These are phyloP conservation scores for Fusarium acutatum DNA, from an alignment of 2,329 filamentous ascomycete species.

Conservation along the genomic window DNA sequence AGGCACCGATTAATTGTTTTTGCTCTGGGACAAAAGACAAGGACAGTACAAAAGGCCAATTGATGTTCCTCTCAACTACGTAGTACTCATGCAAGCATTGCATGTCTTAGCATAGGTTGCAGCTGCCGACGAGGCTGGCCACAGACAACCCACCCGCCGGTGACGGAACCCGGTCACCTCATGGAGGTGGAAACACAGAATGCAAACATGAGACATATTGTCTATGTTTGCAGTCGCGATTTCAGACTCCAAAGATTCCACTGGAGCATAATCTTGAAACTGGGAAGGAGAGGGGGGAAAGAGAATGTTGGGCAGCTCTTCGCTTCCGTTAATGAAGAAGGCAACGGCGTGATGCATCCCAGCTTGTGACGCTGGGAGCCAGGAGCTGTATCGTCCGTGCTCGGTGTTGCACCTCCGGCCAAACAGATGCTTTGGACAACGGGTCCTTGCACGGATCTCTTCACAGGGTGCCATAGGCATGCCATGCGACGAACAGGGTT, in stretches of 20 bases:
- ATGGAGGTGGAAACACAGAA: background rate
- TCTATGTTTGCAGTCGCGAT: background rate
- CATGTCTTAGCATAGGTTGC: conserved; percentile 18
- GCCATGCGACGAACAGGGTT: conserved; percentile 38
- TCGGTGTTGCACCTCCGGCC: conserved; percentile 30
- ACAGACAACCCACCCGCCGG: conserved; percentile 17
- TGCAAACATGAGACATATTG: background rate
- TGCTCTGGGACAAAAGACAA: conserved; percentile 8
- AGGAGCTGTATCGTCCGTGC: conserved; percentile 16
- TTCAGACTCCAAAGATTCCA: background rate
- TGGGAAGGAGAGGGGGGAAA: background rate
- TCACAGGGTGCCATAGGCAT: conserved; percentile 16
- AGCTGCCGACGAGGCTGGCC: conserved; percentile 33
- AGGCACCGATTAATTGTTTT: background rate
- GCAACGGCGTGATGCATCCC: conserved; percentile 14
- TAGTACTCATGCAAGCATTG: conserved; percentile 5
- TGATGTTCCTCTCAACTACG: background rate
- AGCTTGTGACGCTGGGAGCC: conserved; percentile 9
- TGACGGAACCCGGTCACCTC: conserved; percentile 9
- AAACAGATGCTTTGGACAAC: conserved; percentile 4
- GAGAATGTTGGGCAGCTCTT: conserved; percentile 1
- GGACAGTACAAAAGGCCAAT: conserved; percentile 9
- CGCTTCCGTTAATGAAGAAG: background rate
- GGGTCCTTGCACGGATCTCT: conserved; percentile 30
- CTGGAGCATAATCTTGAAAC: background rate